These are phyloP conservation scores for Leptosphaerulina australis DNA, from an alignment of 2,329 filamentous ascomycete genomes.

Conservation along the genomic window DNA sequence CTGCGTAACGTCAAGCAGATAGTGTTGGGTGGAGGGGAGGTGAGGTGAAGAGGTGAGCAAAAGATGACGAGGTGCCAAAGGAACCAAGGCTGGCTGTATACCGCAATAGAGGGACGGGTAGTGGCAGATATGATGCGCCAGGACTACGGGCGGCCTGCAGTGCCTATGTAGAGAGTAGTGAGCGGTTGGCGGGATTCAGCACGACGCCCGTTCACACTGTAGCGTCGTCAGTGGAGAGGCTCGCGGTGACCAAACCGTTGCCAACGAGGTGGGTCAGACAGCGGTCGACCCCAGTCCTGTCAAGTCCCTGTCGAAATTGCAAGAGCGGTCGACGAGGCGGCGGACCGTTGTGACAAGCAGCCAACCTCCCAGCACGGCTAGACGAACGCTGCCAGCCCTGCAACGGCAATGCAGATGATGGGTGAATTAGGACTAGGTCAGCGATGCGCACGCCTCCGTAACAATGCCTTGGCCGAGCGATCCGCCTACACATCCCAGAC, in stretches of 20 bases:
- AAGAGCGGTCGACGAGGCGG: constrained; percentile 44
- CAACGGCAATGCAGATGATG: constrained; percentile 51
- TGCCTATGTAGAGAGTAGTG: constrained; percentile 45
- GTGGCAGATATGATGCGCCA: constrained; percentile 41
- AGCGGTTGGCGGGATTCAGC: constrained; percentile 46
- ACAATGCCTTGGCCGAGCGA: constrained; percentile 45
- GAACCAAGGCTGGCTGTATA: constrained; percentile 14
- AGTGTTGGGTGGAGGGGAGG: constrained; percentile 11
- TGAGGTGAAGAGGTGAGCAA: constrained; percentile 20
- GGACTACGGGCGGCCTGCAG: constrained; percentile 45
- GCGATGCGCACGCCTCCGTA: constrained; percentile 42
- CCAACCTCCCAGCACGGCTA: constrained; percentile 40
- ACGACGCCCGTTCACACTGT: constrained; percentile 41
- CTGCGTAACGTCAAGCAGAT: constrained; percentile 36
- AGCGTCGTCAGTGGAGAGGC: constrained; percentile 39
- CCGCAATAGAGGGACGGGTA: constrained; percentile 31
- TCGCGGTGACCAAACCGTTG: constrained; percentile 44
- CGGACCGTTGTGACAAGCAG: constrained; percentile 48
- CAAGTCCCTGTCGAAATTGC: constrained; percentile 46
- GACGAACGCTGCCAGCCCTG: constrained; percentile 40
- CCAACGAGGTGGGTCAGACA: constrained; percentile 49
- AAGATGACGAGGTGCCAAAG: constrained; percentile 33
- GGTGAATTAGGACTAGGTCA: constrained; percentile 37
- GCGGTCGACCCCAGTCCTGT: constrained; percentile 38
- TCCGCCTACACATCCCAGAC: constrained; percentile 44